Base-by-base conservation (phyloP, 352 stramenopile species). In the Phytophthora fragariaefolia region DNA sequence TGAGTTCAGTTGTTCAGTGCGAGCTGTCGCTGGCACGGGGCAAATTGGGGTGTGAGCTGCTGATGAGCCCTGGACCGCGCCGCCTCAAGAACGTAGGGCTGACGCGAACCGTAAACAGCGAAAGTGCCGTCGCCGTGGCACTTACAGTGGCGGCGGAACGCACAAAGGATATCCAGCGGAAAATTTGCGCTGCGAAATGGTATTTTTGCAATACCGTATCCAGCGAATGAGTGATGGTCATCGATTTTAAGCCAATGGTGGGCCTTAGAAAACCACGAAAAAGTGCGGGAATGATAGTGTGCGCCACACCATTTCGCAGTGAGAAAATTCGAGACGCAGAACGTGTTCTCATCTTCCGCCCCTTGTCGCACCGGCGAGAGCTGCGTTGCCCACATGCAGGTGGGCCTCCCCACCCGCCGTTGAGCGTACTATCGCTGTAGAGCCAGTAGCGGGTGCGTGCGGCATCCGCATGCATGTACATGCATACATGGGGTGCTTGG, bases 41-140 rank as follows among this genome's bases (percentile, higher is more conserved):
- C 36, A 70, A 74, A 72, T 77, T 80, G 28, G 24, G 53, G 52
- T 74, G 38, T 80, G 72, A 74, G 22, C 45, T 50, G 49, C 28
- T 22, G n/a, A 28, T 52, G 22, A 50, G 48, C 40, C 56, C 9
- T n/a, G 42, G 34, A 17, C 32, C 34, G 55, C 60, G 54, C n/a
- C 46, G 69, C 42, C 45, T 63, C 63, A 63, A 63, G 13, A 53
- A 43, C 49, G 58, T 74, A 62, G 58, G 69, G 74, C 69, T 68
- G 67, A 54, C n/a, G 43, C 22, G 23, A 76, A 58, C 51, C 57
- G 69, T 70, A 73, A 73, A 66, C 58, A 76, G 28, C 9, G 17
- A 53, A 38, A 51, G 56, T 24, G 40, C 45, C 34, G 27, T 67
- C 18, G 52, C 53, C 66, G 55, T 69, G 24, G 43, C 45, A 42